phyloP scores from a whole-genome alignment of 768 basidiomycete species.

The Leccinum variicolor region DNA sequence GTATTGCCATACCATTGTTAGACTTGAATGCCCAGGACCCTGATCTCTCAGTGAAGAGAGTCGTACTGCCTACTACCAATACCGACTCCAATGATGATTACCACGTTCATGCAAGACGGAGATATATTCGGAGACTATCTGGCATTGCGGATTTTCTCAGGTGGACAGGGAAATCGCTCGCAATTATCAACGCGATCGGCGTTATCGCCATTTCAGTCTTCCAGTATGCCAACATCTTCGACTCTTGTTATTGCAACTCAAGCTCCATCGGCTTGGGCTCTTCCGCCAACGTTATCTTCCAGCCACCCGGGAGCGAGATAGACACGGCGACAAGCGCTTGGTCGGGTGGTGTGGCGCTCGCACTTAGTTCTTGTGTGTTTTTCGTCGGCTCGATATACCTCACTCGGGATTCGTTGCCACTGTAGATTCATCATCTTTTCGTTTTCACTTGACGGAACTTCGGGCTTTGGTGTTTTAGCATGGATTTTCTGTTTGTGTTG shows the following conservation, averaged over 20 bases:
- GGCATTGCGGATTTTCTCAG: constrained; percentile 19
- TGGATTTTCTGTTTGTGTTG: no score
- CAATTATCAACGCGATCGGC: constrained; percentile 25
- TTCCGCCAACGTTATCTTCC: constrained; percentile 30
- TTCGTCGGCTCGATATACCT: no score
- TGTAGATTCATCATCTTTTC: no score
- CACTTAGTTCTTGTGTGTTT: no score
- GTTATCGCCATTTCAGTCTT: constrained; percentile 24
- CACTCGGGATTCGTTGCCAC: no score
- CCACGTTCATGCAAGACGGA: neutral
- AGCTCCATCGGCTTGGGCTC: constrained; percentile 16
- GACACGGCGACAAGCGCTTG: constrained; percentile 14
- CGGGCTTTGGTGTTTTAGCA: no score
- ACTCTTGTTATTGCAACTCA: constrained; percentile 31
- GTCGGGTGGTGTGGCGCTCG: no score
- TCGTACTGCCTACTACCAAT: no score
- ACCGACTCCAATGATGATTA: neutral
- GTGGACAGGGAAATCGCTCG: constrained; percentile 25
- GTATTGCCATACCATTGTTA: neutral
- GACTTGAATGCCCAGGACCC: neutral
- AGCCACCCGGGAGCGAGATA: constrained; percentile 15
- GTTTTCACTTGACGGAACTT: no score
- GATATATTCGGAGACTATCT: neutral
- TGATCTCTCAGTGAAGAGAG: neutral
- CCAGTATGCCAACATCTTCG: constrained; percentile 26